phyloP scores from a whole-genome alignment of 1,139 yeast genomes.

The Debaryomycetaceae sp. region DNA sequence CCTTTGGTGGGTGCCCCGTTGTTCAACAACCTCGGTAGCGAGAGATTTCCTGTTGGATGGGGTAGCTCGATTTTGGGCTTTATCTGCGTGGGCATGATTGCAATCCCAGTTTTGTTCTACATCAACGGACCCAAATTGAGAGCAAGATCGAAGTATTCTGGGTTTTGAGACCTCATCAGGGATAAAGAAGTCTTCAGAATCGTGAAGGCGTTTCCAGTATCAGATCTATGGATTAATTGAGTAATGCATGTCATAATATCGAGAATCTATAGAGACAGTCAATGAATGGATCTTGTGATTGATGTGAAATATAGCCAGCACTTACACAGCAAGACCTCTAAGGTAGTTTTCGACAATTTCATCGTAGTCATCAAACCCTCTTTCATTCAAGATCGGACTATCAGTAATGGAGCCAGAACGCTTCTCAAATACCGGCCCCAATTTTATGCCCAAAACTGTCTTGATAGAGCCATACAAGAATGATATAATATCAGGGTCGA shows the following conservation, averaged over 20 bases:
- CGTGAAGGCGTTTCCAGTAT: too few relatives aligned
- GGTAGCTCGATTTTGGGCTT: conserved; percentile 49
- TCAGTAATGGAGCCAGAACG: too few relatives aligned
- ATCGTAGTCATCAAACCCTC: conserved; percentile 7
- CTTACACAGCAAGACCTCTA: too few relatives aligned
- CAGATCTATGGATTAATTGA: too few relatives aligned
- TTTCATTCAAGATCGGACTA: conserved; percentile 1
- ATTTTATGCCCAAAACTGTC: conserved; percentile 4
- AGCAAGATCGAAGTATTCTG: conserved; percentile 37
- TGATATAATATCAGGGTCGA: neutral
- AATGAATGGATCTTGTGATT: too few relatives aligned
- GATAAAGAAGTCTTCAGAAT: neutral
- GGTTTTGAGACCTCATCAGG: conserved; percentile 1
- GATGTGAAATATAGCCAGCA: too few relatives aligned
- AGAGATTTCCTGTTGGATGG: conserved; percentile 53
- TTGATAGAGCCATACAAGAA: conserved; percentile 2
- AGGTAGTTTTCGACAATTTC: conserved; percentile 8
- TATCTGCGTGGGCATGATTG: conserved; percentile 36
- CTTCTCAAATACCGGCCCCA: too few relatives aligned
- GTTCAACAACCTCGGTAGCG: conserved; percentile 41
- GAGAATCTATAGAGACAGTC: too few relatives aligned
- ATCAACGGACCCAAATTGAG: conserved; percentile 47
- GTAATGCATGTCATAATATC: too few relatives aligned
- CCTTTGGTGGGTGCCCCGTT: conserved; percentile 56
- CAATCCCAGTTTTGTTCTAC: conserved; percentile 45